These are phyloP conservation scores for Gastrodia elata DNA, from an alignment of 106 monocot genomes.

Conservation along the genomic window DNA sequence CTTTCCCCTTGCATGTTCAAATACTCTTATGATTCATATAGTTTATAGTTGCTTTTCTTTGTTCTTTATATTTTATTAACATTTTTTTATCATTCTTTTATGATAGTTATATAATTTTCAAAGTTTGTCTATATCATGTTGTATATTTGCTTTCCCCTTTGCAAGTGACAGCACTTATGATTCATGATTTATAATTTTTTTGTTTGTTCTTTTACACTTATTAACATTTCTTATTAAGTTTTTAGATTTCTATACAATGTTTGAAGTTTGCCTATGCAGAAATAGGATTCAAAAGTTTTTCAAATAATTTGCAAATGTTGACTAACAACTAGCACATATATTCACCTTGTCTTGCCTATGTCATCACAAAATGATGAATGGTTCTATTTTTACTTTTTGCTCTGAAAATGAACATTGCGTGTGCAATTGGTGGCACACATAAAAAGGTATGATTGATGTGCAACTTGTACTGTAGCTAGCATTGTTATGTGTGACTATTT, in stretches of 20 bases:
- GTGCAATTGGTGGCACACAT: too few relatives aligned
- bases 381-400: neutral
- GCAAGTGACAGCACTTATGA: neutral
- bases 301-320: neutral
- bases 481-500: too few relatives aligned
- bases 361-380: neutral
- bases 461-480: too few relatives aligned
- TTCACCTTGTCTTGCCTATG: neutral
- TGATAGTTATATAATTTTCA: neutral
- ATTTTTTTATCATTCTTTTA: neutral
- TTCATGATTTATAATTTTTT: neutral
- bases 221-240: neutral
- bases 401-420: neutral
- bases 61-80: neutral
- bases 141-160: neutral
- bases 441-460: too few relatives aligned
- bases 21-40: neutral
- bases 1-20: neutral
- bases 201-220: neutral
- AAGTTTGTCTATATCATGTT: neutral
- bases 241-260: too few relatives aligned
- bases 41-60: neutral
- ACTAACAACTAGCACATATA: neutral
- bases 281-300: neutral
- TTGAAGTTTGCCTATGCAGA: neutral